These are phyloP conservation scores for Juncus inflexus DNA, from an alignment of 176 grass and related monocot species.

Conservation along the genomic window DNA sequence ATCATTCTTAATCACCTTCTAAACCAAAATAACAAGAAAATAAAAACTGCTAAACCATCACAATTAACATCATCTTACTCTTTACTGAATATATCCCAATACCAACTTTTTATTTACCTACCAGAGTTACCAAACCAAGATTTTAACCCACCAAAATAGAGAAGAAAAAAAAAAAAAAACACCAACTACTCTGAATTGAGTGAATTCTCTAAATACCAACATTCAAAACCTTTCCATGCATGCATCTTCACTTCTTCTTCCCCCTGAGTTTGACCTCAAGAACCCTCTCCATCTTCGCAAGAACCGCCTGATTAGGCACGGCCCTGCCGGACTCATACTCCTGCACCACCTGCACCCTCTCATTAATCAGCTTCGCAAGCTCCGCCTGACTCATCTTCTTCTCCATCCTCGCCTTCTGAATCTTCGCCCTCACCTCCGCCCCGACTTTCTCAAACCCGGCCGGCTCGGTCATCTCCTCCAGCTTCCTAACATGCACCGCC, in stretches of 20 bases:
- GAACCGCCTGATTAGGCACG: slow-evolving; percentile 62
- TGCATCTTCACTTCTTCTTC: slow-evolving; percentile 39
- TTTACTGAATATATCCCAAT: background rate
- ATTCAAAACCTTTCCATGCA: background rate
- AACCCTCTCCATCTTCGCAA: slow-evolving; percentile 82
- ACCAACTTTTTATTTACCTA: background rate
- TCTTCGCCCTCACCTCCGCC: slow-evolving; percentile 46
- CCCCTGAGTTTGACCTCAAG: slow-evolving; percentile 80
- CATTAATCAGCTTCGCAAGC: slow-evolving; percentile 74
- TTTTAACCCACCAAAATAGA: too few relatives aligned
- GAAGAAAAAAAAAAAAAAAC: background rate
- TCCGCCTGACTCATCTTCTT: slow-evolving; percentile 92
- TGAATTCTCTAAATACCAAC: background rate
- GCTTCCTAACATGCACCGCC: slow-evolving; percentile 44
- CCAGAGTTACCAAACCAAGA: background rate
- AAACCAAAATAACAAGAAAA: background rate
- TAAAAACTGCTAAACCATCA: background rate
- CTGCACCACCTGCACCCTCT: slow-evolving; percentile 73
- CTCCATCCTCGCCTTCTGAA: slow-evolving; percentile 68
- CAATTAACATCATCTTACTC: background rate
- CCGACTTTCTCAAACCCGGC: slow-evolving; percentile 49
- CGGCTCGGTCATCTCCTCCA: slow-evolving; percentile 77
- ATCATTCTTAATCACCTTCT: too few relatives aligned
- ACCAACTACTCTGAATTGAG: background rate
- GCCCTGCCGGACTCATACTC: slow-evolving; percentile 87